Percentiles rank a stretch among this genome's conserved stretches.
Evolutionary conservation across 805 yeast species (phyloP).

Genomic region (Lipomyces spencermartinsiae): DNA sequence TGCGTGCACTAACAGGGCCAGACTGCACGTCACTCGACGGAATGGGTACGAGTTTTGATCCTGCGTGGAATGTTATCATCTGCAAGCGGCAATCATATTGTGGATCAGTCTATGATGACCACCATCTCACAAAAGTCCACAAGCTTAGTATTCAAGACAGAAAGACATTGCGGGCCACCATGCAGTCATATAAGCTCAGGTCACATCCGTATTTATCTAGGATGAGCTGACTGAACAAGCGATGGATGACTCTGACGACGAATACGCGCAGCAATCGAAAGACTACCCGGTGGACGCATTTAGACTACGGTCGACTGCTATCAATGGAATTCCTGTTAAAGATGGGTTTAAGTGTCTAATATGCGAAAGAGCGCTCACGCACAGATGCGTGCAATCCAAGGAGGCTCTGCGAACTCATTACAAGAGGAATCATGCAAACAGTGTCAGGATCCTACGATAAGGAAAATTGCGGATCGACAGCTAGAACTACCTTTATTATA

Average conservation of each 20-base stretch:
- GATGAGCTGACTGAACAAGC: not conserved
- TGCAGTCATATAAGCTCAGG: not conserved
- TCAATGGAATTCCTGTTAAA: not conserved
- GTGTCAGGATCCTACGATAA: too few relatives aligned
- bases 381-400: not conserved
- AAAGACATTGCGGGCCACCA: too few relatives aligned
- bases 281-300: not conserved
- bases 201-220: not conserved
- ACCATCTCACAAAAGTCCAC: too few relatives aligned
- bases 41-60: too few relatives aligned
- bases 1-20: too few relatives aligned
- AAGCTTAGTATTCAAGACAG: too few relatives aligned
- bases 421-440: not conserved
- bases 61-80: too few relatives aligned
- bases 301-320: not conserved
- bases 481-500: too few relatives aligned
- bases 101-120: too few relatives aligned
- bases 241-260: not conserved
- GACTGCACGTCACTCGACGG: too few relatives aligned
- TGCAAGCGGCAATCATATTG: too few relatives aligned
- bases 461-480: too few relatives aligned
- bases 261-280: not conserved
- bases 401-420: not conserved
- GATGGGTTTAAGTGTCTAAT: not conserved
- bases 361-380: not conserved